Evolutionary conservation across 2,329 filamentous ascomycete species (phyloP).

Genomic region (Fusarium nisikadoi): DNA sequence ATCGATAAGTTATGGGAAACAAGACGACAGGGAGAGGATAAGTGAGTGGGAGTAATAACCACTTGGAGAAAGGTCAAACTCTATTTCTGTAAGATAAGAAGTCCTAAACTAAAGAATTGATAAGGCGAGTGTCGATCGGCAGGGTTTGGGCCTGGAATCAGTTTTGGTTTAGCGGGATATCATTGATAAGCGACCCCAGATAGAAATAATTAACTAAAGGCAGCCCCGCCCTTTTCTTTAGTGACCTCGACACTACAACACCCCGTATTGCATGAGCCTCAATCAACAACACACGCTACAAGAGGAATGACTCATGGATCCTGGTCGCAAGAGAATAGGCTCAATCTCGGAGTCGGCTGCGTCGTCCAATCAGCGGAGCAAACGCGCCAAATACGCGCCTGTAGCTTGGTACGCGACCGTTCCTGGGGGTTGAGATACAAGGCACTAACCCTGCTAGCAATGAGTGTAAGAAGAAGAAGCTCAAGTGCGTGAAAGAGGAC

Average conservation of each 20-base stretch:
- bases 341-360: neutral
- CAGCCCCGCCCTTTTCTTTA: neutral
- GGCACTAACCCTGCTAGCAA: neutral
- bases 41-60: neutral
- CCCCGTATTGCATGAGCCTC: neutral
- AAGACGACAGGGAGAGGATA: neutral
- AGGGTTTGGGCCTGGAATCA: neutral
- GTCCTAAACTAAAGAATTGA: neutral
- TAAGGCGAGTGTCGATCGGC: neutral
- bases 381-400: conserved; percentile 20
- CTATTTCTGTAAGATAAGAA: neutral
- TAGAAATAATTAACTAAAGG: neutral
- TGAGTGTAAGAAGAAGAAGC: conserved; percentile 16
- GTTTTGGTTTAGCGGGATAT: neutral
- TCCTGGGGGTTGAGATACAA: neutral
- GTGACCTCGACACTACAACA: neutral
- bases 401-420: conserved; percentile 5
- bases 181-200: neutral
- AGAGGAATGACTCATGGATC: neutral
- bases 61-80: neutral
- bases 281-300: neutral
- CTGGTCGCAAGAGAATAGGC: neutral
- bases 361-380: neutral
- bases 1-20: neutral
- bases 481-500: conserved; percentile 12